A percentile compares a stretch with the other conserved stretches of the same genome.
Conservation (phyloP, 2,329 filamentous ascomycete species). For the Colletotrichum chrysophilum region DNA sequence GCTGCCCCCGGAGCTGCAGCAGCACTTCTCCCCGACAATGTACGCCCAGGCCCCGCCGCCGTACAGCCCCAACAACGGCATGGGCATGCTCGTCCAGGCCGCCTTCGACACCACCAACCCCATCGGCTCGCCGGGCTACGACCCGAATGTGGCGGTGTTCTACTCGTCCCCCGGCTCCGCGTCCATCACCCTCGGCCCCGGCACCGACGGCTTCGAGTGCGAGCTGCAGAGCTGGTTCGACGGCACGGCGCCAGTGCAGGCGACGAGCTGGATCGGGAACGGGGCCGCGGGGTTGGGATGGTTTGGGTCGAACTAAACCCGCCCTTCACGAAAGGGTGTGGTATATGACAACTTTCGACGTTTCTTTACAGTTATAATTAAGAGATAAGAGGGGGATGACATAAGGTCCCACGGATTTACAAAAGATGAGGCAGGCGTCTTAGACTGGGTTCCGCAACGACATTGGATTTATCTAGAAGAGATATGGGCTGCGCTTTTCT, state of each 20-base stretch:
- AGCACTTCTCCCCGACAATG: conserved; percentile 15
- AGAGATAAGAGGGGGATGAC: background rate
- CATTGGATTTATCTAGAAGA: background rate
- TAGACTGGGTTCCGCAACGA: background rate
- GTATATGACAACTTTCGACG: background rate
- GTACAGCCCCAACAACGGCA: conserved; percentile 33
- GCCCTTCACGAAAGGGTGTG: rapidly evolving
- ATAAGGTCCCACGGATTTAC: background rate
- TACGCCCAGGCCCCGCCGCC: conserved; percentile 24
- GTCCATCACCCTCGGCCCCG: conserved; percentile 31
- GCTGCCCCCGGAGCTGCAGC: conserved; percentile 13
- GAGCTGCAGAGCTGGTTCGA: conserved; percentile 42
- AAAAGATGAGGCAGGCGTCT: background rate
- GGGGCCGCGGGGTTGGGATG: conserved; percentile 16
- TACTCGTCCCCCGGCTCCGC: conserved; percentile 24
- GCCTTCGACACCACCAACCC: conserved; percentile 39
- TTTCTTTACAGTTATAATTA: background rate
- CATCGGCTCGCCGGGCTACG: conserved; percentile 23
- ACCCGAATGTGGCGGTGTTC: conserved; percentile 19
- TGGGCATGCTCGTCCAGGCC: conserved; percentile 46
- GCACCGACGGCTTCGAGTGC: conserved; percentile 50
- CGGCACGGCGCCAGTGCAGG: conserved; percentile 11
- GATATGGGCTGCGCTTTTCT: background rate
- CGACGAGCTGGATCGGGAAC: conserved; percentile 17
- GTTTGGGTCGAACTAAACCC: background rate